Base-by-base conservation (phyloP, 768 basidiomycete species). In the Termitomyces sp. region DNA sequence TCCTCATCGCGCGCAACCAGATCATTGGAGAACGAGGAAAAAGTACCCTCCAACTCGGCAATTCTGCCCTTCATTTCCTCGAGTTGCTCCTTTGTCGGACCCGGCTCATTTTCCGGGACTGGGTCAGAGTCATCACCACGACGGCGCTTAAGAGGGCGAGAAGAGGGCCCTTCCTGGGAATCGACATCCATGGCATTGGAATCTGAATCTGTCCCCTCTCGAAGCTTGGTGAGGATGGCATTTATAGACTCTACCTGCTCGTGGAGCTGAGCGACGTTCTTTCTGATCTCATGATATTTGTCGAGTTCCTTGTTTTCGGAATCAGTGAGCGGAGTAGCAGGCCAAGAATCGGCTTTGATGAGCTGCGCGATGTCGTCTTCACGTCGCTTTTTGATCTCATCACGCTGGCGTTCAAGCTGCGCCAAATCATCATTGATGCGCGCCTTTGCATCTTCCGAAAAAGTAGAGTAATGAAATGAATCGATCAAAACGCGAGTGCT, bases 291-390 rank as follows among this genome's bases (percentile, higher is more conserved):
- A 16, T 60, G 52, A 28, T 64, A 59, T 44, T 63, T 65, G 8
- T 55, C 59, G 2, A 59, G 60, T 24, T 65, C 69, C 15, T 49
- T 59, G 22, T 62, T 65, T 13, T 66, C 50, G 3, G 55, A 48
- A 15, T 69, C 68, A 20, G 60, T 56, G 18, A 57, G 52, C 18
- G 66, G 66, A 16, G 54, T 46, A 7, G 67, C 64, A 1, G 72
- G 72, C 72, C 73, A 72, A 51, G 59, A 67, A 16, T 70, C 62
- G n/a, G 63, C 50, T 12, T 67, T 65, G 26, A 57, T 59, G 41
- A 73, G 63, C 4, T 47, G 54, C 3, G 24, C 42, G 37, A 72
- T 26, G 5, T 51, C 47, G 12, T 58, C 56, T 2, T 64, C 62
- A 10, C 68, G 54, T 1, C 48, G 59, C 18, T 62, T 65, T 39